Base-by-base conservation (phyloP, 1,284 basidiomycete species). In the Malassezia nana region DNA sequence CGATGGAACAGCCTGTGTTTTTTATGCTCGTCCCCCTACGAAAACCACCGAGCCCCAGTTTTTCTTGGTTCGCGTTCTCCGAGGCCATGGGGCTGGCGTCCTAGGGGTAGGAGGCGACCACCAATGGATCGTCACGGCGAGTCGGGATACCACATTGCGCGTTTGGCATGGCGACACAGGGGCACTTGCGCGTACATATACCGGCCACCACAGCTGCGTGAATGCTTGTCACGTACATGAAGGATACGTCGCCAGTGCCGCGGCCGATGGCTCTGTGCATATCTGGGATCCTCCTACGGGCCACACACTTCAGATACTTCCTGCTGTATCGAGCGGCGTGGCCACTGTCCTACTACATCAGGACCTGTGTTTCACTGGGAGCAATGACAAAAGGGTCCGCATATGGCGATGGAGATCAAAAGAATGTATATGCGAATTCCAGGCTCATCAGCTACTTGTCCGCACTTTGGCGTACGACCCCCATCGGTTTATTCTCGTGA, bases 141-240 rank as follows among this genome's bases (percentile, higher is more conserved):
- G 48, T 32, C 54, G 49, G 15, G 54, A 56, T 22, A 35, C 24
- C 18, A 56, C 49, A 6, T 13, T 56, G 29, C 49, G 54, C 29
- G 54, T 56, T 20, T 56, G 54, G 54, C 22, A 16, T 22, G 43
- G 49, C 16, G 4, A 18, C 0, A 32, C 20, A 18, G 33, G 24
- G 3, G 33, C 20, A 9, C 44, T 42, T 7, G 24, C 31, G 12
- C 43, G 29, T 15, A 40, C 35, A 16, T 56, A 45, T 25, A 15
- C 9, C 9, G 35, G 24, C 4, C 54, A 56, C 22, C 13, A 16
- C 6, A 29, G 22, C 0, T 29, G 26, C n/a, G 49, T 56, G 7
- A 56, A 56, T 29, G 44, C 54, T 9, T 56, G 54, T 31, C 22
- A 39, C n/a, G 15, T 56, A 13, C 16, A 50, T 22, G 22, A 26